These are phyloP conservation scores for Candida insectalens DNA, from an alignment of 805 yeast species.

Conservation along the genomic window DNA sequence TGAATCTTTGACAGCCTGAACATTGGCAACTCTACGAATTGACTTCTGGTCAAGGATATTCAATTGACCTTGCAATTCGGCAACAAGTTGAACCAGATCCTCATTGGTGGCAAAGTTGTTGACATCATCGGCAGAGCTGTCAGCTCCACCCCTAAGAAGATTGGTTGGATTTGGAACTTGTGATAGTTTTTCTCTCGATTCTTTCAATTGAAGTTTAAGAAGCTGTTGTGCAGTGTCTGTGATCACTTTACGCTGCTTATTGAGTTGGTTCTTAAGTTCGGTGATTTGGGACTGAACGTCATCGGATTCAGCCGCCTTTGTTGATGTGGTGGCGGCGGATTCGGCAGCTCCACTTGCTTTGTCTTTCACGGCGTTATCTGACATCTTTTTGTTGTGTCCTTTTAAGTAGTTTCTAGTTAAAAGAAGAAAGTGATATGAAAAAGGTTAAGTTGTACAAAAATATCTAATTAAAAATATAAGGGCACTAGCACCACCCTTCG, in stretches of 20 bases:
- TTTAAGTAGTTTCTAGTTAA: too few relatives aligned
- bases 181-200: constrained; percentile 24
- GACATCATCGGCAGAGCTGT: constrained; percentile 25
- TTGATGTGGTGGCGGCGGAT: neutral
- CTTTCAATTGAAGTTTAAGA: constrained; percentile 56
- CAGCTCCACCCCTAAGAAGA: neutral
- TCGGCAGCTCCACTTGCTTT: neutral
- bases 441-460: too few relatives aligned
- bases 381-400: too few relatives aligned
- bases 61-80: constrained; percentile 83
- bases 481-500: neutral
- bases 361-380: too few relatives aligned
- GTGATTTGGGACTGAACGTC: constrained; percentile 36
- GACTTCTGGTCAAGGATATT: constrained; percentile 71
- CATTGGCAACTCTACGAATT: constrained; percentile 59
- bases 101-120: constrained; percentile 67
- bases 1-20: constrained; percentile 32
- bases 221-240: constrained; percentile 76
- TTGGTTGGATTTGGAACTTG: constrained; percentile 12
- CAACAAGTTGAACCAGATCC: constrained; percentile 78
- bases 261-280: constrained; percentile 38
- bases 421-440: too few relatives aligned
- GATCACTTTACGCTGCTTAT: constrained; percentile 56
- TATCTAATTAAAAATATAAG: neutral
- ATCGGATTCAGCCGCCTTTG: constrained; percentile 10